Percentiles rank a stretch among this genome's conserved stretches.
Conservation (phyloP, 192 early-diverging fungal genomes). For the Podila horticola region DNA sequence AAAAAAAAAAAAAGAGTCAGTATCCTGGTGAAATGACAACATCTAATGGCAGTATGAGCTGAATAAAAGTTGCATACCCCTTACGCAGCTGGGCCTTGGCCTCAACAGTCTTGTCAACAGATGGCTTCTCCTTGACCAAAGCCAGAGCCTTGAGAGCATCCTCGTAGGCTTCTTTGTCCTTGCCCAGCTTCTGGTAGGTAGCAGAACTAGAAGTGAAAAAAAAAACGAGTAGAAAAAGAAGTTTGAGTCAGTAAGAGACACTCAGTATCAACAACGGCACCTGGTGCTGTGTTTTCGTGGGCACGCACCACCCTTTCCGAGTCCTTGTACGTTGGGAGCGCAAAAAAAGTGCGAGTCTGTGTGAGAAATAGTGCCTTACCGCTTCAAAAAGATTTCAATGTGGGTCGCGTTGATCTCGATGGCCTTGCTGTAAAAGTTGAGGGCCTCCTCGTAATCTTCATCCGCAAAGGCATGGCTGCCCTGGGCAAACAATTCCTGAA, state of each 20-base stretch:
- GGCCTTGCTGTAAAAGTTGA: slow-evolving; percentile 74
- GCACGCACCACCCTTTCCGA: too few species aligned
- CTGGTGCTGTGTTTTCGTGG: too few species aligned
- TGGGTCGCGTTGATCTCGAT: slow-evolving; percentile 69
- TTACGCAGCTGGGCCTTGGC: slow-evolving; percentile 73
- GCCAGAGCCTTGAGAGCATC: slow-evolving; percentile 73
- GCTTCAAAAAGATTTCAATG: slow-evolving; percentile 74
- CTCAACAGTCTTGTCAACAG: slow-evolving; percentile 52
- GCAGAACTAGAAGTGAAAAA: slow-evolving; percentile 51
- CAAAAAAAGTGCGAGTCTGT: neutral
- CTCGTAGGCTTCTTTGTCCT: slow-evolving; percentile 60
- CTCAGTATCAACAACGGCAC: too few species aligned
- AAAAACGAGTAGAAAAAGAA: neutral
- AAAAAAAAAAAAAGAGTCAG: too few species aligned
- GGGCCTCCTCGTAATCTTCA: slow-evolving; percentile 80
- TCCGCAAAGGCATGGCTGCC: slow-evolving; percentile 84
- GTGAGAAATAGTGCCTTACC: slow-evolving; percentile 35
- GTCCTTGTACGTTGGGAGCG: too few species aligned
- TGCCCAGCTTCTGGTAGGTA: slow-evolving; percentile 69
- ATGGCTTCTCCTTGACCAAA: slow-evolving; percentile 59
- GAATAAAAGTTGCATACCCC: slow-evolving; percentile 46
- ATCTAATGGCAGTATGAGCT: too few species aligned
- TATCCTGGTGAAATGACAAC: neutral
- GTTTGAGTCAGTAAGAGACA: too few species aligned
- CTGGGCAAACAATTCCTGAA: slow-evolving; percentile 51